Percentiles rank a stretch among this genome's conserved stretches.
Evolutionary conservation across 2,329 filamentous ascomycete species (phyloP).

Genomic region (Nothophoma quercina): DNA sequence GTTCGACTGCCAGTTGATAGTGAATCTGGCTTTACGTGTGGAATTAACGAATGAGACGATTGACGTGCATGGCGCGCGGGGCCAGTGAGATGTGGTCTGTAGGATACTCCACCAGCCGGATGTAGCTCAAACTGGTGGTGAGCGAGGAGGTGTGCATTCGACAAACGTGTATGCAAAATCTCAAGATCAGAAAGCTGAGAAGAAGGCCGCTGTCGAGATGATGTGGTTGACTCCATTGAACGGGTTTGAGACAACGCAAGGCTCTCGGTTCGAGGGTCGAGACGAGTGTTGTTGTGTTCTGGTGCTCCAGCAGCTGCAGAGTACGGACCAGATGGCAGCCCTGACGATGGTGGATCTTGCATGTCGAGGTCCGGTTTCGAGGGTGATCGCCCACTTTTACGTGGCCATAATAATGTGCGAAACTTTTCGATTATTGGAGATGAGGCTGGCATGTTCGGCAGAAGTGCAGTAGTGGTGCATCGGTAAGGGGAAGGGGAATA

Average conservation of each 20-base stretch:
- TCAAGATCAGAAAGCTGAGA: conserved; percentile 11
- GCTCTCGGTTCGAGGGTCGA: not conserved
- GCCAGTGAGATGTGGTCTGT: conserved; percentile 2
- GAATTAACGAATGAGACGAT: conserved; percentile 13
- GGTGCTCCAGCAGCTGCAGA: not conserved
- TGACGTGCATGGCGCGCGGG: conserved; percentile 9
- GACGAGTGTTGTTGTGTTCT: not conserved
- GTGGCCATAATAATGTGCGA: conserved; percentile 10
- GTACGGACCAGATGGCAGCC: not conserved
- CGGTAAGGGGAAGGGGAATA: too few species aligned
- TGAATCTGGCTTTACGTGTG: not conserved
- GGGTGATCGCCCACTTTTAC: not conserved
- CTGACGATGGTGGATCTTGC: not conserved
- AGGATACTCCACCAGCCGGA: conserved; percentile 14
- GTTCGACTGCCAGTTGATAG: not conserved
- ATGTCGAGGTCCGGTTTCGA: not conserved
- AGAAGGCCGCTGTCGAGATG: not conserved
- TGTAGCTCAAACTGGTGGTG: conserved; percentile 17
- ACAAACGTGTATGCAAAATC: conserved; percentile 12
- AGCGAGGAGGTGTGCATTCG: conserved; percentile 16
- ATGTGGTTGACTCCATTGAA: not conserved
- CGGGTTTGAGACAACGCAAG: not conserved
- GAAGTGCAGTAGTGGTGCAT: not conserved
- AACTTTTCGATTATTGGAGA: conserved; percentile 9
- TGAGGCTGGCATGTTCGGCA: conserved; percentile 4